A percentile compares a stretch with the other conserved stretches of the same genome.
These are phyloP conservation scores for Volvox africanus DNA, from an alignment of 139 green algal species.

Conservation along the genomic window DNA sequence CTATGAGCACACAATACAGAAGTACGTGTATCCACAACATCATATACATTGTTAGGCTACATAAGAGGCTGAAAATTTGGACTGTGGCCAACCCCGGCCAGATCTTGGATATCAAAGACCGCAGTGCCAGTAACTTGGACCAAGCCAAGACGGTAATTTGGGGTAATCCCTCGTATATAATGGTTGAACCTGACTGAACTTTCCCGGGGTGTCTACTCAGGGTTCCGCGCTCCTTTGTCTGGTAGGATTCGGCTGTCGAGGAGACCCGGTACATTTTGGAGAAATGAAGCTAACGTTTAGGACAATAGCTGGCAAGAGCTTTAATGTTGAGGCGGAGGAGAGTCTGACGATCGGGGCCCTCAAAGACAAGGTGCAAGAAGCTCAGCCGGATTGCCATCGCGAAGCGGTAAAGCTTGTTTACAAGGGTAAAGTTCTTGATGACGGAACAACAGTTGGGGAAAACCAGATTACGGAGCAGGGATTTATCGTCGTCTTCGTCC, in stretches of 20 bases:
- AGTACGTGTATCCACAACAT: no score
- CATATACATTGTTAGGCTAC: no score
- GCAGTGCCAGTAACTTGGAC: no score
- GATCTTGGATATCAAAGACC: background rate
- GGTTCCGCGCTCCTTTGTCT: no score
- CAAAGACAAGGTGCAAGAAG: conserved; percentile 53
- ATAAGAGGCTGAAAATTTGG: no score
- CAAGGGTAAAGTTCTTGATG: conserved; percentile 87
- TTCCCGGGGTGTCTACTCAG: no score
- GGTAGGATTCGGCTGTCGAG: no score
- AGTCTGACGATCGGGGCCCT: conserved; percentile 70
- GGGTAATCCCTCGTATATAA: no score
- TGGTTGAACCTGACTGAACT: no score
- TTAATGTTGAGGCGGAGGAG: conserved; percentile 83
- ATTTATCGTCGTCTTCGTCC: conserved; percentile 96
- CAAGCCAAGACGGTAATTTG: no score
- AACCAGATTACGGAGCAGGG: conserved; percentile 82
- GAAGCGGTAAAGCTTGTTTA: conserved; percentile 69
- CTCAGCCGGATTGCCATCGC: conserved; percentile 35
- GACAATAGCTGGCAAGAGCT: conserved; percentile 85
- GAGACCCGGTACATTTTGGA: background rate
- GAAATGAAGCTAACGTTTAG: conserved; percentile 93
- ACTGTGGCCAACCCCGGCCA: background rate
- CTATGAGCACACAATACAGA: no score
- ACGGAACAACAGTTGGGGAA: conserved; percentile 78